Evolutionary conservation across 345 rosid species (phyloP).

Genomic region (Psidium guajava): DNA sequence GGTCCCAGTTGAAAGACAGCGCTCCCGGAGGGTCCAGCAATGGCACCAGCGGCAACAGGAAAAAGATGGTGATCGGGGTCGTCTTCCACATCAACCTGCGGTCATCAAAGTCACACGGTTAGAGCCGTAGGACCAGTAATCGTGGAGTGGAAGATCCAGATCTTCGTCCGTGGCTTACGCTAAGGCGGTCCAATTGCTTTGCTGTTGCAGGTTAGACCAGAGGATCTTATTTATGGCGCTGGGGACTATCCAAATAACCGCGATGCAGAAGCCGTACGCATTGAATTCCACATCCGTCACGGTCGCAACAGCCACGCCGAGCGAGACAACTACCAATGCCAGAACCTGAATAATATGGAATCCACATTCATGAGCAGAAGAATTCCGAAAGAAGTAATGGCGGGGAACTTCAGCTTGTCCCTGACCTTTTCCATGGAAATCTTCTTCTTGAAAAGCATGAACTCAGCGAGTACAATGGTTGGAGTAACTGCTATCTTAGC

Average conservation of each 20-base stretch:
- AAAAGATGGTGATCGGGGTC: constrained; percentile 71
- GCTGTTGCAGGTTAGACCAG: constrained; percentile 89
- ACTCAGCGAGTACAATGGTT: constrained; percentile 79
- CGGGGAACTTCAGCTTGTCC: background rate
- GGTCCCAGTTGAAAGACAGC: constrained; percentile 65
- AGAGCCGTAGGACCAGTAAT: background rate
- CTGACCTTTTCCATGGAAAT: constrained; percentile 55
- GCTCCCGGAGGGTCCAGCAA: constrained; percentile 96
- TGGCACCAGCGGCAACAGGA: constrained; percentile 78
- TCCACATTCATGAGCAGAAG: background rate
- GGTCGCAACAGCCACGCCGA: constrained; percentile 83
- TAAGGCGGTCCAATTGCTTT: constrained; percentile 88
- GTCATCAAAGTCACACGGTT: background rate
- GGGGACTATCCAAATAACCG: constrained; percentile 84
- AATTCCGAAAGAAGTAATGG: background rate
- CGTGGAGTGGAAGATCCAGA: background rate
- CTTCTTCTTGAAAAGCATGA: constrained; percentile 52
- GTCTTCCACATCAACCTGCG: constrained; percentile 98
- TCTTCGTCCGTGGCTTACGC: constrained; percentile 34
- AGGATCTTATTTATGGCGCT: constrained; percentile 83
- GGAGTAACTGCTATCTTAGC: constrained; percentile 97
- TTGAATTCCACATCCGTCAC: constrained; percentile 85
- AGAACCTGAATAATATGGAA: constrained; percentile 37
- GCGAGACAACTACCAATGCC: constrained; percentile 60
- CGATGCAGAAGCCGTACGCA: constrained; percentile 65